Base-by-base conservation (phyloP, 2,329 filamentous ascomycete genomes). In the Curvularia verruculosa region DNA sequence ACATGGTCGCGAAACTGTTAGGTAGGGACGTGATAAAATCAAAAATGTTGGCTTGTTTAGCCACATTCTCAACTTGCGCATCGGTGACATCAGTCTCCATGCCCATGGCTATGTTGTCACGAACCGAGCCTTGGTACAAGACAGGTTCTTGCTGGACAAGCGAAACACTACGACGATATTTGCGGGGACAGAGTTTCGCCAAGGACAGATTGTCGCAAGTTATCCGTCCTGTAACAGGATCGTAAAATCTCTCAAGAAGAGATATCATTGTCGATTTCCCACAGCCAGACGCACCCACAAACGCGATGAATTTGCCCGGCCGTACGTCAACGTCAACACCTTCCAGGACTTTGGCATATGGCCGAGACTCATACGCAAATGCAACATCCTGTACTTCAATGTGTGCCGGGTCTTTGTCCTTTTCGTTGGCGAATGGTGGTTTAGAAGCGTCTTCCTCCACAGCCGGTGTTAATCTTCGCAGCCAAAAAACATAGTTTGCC, bases 101-200 rank as follows among this genome's bases (percentile, higher is more conserved):
- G 19, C 74, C 75, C 1, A 98, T 84, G 5, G 96, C 78, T 60
- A 98, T 92, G 73, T 98, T 98, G 31, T 98, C 93, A 64, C 84
- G 86, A 69, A 99, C 91, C 0, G 89, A 93, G 41, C 94, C 95
- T 75, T 96, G 92, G 78, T 97, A 99, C 0, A 99, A 80, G 0
- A 94, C 96, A 0, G 95, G 94, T 74, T 98, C 95, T 73, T 98
- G 95, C 31, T 89, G 92, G 13, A 99, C 94, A 9, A 99, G 87
- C 0, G 94, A 89, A 61, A 98, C 85, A 74, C 88, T 86, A 18
- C 84, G 87, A 50, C 95, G 89, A 79, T 97, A 97, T 53, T 93
- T 87, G 76, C 91, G 92, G 6, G 94, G 82, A 75, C 94, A 70
- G 19, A 97, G 80, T 3, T 81, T 82, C 56, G 86, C 87, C 67